Conservation (phyloP, 805 yeast species). For the Metschnikowia noctiluminum region DNA sequence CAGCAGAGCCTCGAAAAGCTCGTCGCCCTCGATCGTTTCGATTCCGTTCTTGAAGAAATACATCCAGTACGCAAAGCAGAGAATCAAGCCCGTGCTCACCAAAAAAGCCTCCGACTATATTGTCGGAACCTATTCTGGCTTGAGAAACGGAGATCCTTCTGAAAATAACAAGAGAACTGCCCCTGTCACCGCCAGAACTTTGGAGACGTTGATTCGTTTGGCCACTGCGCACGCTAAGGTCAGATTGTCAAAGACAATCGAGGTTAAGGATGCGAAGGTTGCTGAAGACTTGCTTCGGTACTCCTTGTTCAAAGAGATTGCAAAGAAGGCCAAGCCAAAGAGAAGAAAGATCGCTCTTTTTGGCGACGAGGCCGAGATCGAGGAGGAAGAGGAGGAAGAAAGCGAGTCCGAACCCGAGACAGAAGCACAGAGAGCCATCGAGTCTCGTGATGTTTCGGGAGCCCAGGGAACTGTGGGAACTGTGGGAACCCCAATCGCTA, state of each 20-base stretch:
- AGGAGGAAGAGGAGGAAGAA: conserved; percentile 19
- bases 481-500: conserved; percentile 7
- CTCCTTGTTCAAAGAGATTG: conserved; percentile 78
- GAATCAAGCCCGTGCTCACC: conserved; percentile 78
- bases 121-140: conserved; percentile 71
- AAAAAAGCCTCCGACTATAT: conserved; percentile 75
- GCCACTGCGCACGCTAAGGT: conserved; percentile 97
- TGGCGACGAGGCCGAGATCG: conserved; percentile 28
- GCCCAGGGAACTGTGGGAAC: background rate
- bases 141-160: conserved; percentile 67
- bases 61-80: conserved; percentile 88
- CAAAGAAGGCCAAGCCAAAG: conserved; percentile 33
- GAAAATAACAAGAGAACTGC: conserved; percentile 72
- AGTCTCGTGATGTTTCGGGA: conserved; percentile 2
- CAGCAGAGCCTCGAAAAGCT: conserved; percentile 19
- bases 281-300: conserved; percentile 84
- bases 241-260: conserved; percentile 75
- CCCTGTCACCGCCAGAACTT: conserved; percentile 97
- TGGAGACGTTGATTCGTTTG: conserved; percentile 91
- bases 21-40: conserved; percentile 44
- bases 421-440: conserved; percentile 17
- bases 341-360: conserved; percentile 20
- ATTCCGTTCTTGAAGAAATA: conserved; percentile 89
- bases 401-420: conserved; percentile 15
- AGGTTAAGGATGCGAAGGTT: conserved; percentile 71